Evolutionary conservation across 441 rosid genomes (phyloP).

Genomic region (Flueggea neowawraea): DNA sequence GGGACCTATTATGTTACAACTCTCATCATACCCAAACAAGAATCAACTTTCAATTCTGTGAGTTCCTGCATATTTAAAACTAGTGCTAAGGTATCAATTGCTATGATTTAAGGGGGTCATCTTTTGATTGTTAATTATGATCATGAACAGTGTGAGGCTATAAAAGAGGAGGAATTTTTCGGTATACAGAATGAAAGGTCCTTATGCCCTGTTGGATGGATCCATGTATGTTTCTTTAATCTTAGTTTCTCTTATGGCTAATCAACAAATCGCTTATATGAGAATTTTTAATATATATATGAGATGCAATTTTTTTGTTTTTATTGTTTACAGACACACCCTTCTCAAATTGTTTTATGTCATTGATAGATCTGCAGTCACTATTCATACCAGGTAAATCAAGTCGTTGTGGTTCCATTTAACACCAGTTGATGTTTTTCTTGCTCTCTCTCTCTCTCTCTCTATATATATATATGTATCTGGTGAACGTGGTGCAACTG

Average conservation of each 20-base stretch:
- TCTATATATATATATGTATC: too few relatives aligned
- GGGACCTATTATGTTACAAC: conserved; percentile 82
- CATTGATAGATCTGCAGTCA: conserved; percentile 93
- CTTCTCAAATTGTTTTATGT: conserved; percentile 84
- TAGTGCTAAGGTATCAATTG: conserved; percentile 15
- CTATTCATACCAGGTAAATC: conserved; percentile 79
- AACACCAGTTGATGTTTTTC: too few relatives aligned
- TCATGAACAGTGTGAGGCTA: conserved; percentile 66
- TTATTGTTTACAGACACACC: conserved; percentile 69
- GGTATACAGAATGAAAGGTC: conserved; percentile 73
- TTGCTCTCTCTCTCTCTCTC: too few relatives aligned
- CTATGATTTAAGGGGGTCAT: conserved; percentile 6
- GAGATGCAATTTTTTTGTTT: too few relatives aligned
- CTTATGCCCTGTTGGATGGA: conserved; percentile 85
- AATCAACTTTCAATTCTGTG: conserved; percentile 78
- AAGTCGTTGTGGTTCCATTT: too few relatives aligned
- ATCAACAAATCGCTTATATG: too few relatives aligned
- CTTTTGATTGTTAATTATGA: conserved; percentile 1
- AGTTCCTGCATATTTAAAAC: conserved; percentile 24
- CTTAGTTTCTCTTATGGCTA: neutral
- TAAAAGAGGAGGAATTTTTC: conserved; percentile 79
- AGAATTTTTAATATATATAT: too few relatives aligned
- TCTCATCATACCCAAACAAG: conserved; percentile 91
- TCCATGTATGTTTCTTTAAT: conserved; percentile 45
- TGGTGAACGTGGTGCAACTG: too few relatives aligned